Percentiles rank a stretch among this genome's conserved stretches.
Evolutionary conservation across 2,329 filamentous ascomycete species (phyloP).

Genomic region (Fonsecaea nubica): DNA sequence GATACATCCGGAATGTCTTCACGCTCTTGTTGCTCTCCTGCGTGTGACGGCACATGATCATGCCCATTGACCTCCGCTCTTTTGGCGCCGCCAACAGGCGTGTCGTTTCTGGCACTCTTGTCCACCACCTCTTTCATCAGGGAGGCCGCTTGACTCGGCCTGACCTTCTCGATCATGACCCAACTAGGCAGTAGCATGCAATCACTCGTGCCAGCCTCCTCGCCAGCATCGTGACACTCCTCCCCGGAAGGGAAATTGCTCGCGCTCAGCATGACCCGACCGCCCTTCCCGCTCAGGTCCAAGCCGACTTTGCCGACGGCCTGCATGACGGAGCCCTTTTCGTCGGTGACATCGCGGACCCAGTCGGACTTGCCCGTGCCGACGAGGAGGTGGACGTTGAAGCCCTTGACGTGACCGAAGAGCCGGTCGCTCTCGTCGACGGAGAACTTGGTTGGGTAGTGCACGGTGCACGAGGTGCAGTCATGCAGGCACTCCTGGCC

Average conservation of each 20-base stretch:
- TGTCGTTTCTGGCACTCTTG: constrained; percentile 31
- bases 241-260: constrained; percentile 35
- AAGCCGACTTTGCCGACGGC: constrained; percentile 63
- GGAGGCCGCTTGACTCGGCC: constrained; percentile 31
- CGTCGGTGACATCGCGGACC: constrained; percentile 86
- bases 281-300: constrained; percentile 30
- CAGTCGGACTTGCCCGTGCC: constrained; percentile 97
- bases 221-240: constrained; percentile 23
- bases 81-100: constrained; percentile 12
- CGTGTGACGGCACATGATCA: neutral
- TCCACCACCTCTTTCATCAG: constrained; percentile 37
- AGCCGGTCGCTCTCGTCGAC: constrained; percentile 79
- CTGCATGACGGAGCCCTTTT: constrained; percentile 84
- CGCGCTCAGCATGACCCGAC: constrained; percentile 40
- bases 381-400: constrained; percentile 87
- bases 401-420: constrained; percentile 84
- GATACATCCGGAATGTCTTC: constrained; percentile 19
- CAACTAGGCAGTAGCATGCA: constrained; percentile 38
- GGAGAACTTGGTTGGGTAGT: constrained; percentile 75
- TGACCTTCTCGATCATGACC: constrained; percentile 38
- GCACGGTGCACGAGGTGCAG: constrained; percentile 79
- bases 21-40: constrained; percentile 7
- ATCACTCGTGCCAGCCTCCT: constrained; percentile 32
- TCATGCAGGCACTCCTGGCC: constrained; percentile 89
- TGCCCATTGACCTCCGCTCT: constrained; percentile 7